Evolutionary conservation across 768 basidiomycete genomes (phyloP).

Genomic region (Amanita molliuscula): DNA sequence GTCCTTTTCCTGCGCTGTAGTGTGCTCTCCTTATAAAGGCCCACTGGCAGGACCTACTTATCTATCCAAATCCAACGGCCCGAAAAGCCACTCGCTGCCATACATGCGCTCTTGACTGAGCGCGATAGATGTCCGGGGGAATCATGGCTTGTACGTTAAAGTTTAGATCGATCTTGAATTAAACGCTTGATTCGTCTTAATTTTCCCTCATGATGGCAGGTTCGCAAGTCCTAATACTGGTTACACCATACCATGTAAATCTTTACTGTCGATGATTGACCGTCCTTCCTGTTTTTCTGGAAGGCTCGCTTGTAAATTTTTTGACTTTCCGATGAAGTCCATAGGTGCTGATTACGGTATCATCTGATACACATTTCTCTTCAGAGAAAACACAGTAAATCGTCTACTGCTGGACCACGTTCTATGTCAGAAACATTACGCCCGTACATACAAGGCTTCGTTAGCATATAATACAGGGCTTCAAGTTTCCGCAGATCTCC

Average conservation of each 20-base stretch:
- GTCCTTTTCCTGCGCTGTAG: not conserved
- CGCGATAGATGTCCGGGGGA: not conserved
- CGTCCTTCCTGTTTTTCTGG: not conserved
- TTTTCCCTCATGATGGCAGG: not conserved
- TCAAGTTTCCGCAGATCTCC: not conserved
- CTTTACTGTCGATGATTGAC: not conserved
- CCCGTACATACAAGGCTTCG: not conserved
- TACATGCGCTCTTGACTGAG: not conserved
- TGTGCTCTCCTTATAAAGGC: not conserved
- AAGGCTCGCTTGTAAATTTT: not conserved
- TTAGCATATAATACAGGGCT: no score
- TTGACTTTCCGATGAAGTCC: not conserved
- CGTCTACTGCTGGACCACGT: not conserved
- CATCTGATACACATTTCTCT: not conserved
- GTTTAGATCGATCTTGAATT: not conserved
- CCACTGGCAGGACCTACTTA: not conserved
- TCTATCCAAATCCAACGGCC: not conserved
- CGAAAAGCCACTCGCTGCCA: conserved; percentile 1
- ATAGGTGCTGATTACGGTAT: no score
- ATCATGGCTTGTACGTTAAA: not conserved
- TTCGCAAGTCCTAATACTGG: not conserved
- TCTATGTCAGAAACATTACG: not conserved
- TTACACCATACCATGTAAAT: not conserved
- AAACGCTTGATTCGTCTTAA: not conserved
- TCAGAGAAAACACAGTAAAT: not conserved